These are phyloP conservation scores for Vitellaria paradoxa DNA, from an alignment of 179 eudicot species.

Conservation along the genomic window DNA sequence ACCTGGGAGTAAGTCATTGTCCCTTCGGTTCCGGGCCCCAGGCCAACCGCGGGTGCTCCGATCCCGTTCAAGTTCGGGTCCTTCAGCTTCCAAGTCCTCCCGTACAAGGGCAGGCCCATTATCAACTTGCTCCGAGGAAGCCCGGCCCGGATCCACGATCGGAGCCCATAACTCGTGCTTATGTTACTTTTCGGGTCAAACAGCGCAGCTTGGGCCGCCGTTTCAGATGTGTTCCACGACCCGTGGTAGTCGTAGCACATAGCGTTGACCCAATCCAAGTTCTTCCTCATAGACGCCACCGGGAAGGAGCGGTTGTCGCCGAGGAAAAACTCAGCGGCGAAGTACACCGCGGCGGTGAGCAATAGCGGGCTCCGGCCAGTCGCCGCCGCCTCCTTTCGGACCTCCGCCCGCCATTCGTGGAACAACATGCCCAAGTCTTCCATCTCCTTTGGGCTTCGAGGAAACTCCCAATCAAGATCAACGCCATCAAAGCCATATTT, in stretches of 20 bases:
- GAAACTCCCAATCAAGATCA: slow-evolving; percentile 85
- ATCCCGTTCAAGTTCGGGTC: slow-evolving; percentile 40
- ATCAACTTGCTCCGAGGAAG: slow-evolving; percentile 43
- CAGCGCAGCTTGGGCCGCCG: slow-evolving; percentile 57
- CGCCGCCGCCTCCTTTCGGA: slow-evolving; percentile 35
- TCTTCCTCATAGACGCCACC: slow-evolving; percentile 27
- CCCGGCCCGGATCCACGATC: slow-evolving; percentile 61
- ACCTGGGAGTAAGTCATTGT: slow-evolving; percentile 30
- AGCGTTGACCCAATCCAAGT: slow-evolving; percentile 66
- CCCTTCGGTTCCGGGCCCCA: slow-evolving; percentile 37
- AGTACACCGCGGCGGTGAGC: slow-evolving; percentile 57
- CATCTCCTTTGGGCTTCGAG: slow-evolving; percentile 48
- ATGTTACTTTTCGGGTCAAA: slow-evolving; percentile 42
- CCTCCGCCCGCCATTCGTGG: slow-evolving; percentile 59
- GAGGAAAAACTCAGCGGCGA: slow-evolving; percentile 25
- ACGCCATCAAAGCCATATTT: slow-evolving; percentile 56
- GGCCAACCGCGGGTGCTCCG: slow-evolving; percentile 47
- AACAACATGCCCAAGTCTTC: slow-evolving; percentile 37
- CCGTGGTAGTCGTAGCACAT: slow-evolving; percentile 77
- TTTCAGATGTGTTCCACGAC: slow-evolving; percentile 30
- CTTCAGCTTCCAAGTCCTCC: slow-evolving; percentile 59
- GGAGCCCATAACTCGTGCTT: slow-evolving; percentile 67
- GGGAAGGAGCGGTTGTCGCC: slow-evolving; percentile 37
- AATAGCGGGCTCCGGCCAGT: slow-evolving; percentile 27
- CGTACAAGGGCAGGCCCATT: slow-evolving; percentile 75